Evolutionary conservation across 2,329 filamentous ascomycete genomes (phyloP).

Genomic region (Colletotrichum echinochloae): DNA sequence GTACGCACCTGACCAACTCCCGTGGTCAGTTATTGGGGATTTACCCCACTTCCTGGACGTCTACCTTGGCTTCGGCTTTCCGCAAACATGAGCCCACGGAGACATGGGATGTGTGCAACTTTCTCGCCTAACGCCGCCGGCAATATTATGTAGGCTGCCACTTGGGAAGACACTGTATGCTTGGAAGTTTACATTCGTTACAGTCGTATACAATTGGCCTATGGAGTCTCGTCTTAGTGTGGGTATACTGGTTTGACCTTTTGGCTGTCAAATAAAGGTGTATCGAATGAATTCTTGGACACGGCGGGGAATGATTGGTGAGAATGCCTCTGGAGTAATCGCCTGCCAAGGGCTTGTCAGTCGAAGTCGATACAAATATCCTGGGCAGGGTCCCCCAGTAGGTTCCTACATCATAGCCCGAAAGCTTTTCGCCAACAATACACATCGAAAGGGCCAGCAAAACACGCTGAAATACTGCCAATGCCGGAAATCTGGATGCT

Average conservation of each 20-base stretch:
- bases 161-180: background rate
- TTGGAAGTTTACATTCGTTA: background rate
- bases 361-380: background rate
- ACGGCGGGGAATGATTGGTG: conserved; percentile 13
- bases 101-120: background rate
- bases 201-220: too few relatives aligned
- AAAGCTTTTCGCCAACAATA: conserved; percentile 8
- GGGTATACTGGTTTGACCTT: background rate
- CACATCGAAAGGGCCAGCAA: conserved; percentile 21
- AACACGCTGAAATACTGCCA: conserved; percentile 27
- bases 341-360: background rate
- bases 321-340: background rate
- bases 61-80: background rate
- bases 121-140: background rate
- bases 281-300: conserved; percentile 26
- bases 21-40: background rate
- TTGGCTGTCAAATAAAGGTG: conserved; percentile 5
- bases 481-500: conserved; percentile 25
- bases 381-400: too few relatives aligned
- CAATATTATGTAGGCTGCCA: background rate
- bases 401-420: background rate
- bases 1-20: background rate
- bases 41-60: background rate
- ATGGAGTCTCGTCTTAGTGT: background rate
- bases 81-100: background rate